Percentiles rank a stretch among this genome's conserved stretches.
Conservation (phyloP, 306 rosid genomes). For the Acacia acuminata region DNA sequence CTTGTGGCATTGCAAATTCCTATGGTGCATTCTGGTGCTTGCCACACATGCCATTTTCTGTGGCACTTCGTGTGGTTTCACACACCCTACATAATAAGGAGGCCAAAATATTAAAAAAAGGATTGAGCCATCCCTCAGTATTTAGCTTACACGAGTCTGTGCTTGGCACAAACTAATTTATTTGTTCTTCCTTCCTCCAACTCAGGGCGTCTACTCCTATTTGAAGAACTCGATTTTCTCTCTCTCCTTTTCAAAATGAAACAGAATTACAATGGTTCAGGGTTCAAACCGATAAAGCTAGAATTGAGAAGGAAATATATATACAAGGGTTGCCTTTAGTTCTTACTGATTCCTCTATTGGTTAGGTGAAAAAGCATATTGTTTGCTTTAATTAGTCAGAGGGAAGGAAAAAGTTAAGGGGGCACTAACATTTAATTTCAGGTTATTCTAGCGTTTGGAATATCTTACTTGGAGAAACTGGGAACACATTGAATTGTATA, state of each 20-base stretch:
- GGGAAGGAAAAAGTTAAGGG: neutral
- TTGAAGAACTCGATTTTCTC: too few species aligned
- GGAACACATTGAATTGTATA: neutral
- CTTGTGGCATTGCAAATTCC: neutral
- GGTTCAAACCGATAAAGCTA: too few species aligned
- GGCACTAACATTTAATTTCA: neutral
- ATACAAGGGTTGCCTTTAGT: neutral
- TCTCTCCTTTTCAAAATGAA: too few species aligned
- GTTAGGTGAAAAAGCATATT: neutral
- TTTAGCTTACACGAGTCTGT: neutral
- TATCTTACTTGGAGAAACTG: neutral
- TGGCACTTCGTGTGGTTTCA: neutral
- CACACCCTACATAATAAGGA: neutral
- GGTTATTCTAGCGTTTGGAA: neutral
- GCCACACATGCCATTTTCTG: neutral
- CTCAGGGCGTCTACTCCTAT: too few species aligned
- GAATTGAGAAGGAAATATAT: too few species aligned
- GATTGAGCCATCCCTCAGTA: neutral
- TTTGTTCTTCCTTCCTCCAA: neutral
- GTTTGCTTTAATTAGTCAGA: neutral
- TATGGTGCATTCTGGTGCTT: neutral
- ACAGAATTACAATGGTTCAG: too few species aligned
- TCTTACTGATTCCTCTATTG: neutral
- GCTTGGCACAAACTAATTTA: neutral
- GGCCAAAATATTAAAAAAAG: neutral